phyloP scores from a whole-genome alignment of 208 protist species.

The Trypanosoma boissoni region DNA sequence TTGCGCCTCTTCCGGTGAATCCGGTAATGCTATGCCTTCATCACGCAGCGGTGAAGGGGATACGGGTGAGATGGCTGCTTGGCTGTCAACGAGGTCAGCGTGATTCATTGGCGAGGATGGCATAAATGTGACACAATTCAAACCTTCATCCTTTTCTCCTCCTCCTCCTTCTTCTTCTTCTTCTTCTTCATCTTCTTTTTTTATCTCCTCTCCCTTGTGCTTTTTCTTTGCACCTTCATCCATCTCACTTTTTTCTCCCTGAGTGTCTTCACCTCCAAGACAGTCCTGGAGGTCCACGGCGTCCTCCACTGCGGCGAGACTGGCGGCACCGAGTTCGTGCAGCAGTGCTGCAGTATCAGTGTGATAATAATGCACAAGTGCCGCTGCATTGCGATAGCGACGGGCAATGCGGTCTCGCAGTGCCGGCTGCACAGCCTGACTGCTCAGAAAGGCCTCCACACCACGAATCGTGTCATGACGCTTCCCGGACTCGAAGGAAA shows the following conservation, averaged over 20 bases:
- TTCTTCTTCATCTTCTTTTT: conserved; percentile 1
- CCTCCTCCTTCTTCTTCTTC: background rate
- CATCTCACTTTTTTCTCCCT: background rate
- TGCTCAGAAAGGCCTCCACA: conserved; percentile 38
- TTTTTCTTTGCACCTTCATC: background rate
- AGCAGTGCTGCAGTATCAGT: conserved; percentile 46
- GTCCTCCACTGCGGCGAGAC: conserved; percentile 28
- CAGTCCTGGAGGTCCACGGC: background rate
- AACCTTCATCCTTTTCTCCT: background rate
- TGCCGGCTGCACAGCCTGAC: conserved; percentile 9
- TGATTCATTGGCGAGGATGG: too few species aligned
- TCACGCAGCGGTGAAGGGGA: too few species aligned
- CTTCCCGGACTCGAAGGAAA: conserved; percentile 23
- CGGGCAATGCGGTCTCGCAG: conserved; percentile 30
- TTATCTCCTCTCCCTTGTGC: background rate
- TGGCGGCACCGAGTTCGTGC: conserved; percentile 44
- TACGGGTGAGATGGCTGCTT: too few species aligned
- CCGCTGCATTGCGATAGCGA: conserved; percentile 42
- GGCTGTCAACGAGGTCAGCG: too few species aligned
- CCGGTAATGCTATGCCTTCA: too few species aligned
- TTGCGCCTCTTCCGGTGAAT: too few species aligned
- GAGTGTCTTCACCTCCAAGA: background rate
- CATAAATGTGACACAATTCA: too few species aligned
- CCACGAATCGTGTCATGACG: conserved; percentile 42
- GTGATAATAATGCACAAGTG: conserved; percentile 77